Base-by-base conservation (phyloP, 1,284 basidiomycete genomes). In the Cutaneotrichosporon cavernicola region DNA sequence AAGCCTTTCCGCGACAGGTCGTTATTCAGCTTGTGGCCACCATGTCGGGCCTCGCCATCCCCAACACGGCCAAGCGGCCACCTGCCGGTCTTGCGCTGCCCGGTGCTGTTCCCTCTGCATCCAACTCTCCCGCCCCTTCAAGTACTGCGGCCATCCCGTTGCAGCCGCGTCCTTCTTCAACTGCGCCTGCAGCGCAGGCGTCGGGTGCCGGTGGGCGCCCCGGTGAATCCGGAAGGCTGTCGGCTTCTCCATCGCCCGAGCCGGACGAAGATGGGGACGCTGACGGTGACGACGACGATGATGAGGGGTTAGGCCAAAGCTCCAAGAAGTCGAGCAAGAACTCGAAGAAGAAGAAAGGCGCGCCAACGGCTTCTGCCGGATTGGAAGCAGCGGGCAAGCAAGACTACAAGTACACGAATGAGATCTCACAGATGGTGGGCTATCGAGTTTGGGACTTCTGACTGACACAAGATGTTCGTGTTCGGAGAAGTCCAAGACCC, bases 401-500 rank as follows among this genome's bases (percentile, higher is more conserved):
- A 14, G 88, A 89, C 67, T 89, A 88, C 82, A 87, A 87, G 70
- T 90, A 91, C 79, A 84, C 85, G 8, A 86, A 87, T 67, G 91
- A 93, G 77, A 92, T 93, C 34, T 87, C 90, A 2, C 91, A 91
- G 76, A 91, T 91, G 90, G 87, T 87, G 55, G 61, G 77, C 73
- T 26, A 9, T 3, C 68, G 47, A 6, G 1, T 40, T 21, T 49
- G 11, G 52, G 13, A 18, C 46, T 30, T 38, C 14, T n/a, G 2
- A 30, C 22, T 56, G 38, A 32, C 31, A 1, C 1, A 58, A 94
- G 92, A 93, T 97, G 89, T 97, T 96, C 75, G 95, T 98, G 52
- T 97, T 97, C 78, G 94, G 92, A 5, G 93, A 96, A 79, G 90
- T 97, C 0, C 90, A 92, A 74, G 92, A 97, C 66, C 92, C 94